These are phyloP conservation scores for Micractinium conductrix DNA, from an alignment of 139 green algal species.

Conservation along the genomic window DNA sequence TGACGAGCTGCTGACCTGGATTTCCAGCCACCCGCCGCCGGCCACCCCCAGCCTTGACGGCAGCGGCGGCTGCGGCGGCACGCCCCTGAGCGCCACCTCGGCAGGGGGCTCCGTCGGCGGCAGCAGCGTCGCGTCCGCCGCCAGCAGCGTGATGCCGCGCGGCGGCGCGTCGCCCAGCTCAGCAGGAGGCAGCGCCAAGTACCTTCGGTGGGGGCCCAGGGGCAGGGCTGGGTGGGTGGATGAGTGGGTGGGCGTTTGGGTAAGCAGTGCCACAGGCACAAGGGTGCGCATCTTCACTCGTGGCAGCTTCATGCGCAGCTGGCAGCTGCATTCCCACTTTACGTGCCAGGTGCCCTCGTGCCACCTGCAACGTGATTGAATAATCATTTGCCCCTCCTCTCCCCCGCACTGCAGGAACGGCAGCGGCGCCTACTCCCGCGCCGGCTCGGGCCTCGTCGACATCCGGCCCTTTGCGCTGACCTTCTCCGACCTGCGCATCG, in stretches of 20 bases:
- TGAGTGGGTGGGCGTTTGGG: too few relatives aligned
- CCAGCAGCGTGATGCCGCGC: not conserved
- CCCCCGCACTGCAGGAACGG: too few relatives aligned
- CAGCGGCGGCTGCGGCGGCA: not conserved
- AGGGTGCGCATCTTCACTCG: too few relatives aligned
- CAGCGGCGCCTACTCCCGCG: too few relatives aligned
- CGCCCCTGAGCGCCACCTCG: not conserved
- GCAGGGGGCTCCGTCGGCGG: not conserved
- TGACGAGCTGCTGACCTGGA: slow-evolving; percentile 3
- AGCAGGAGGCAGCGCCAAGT: not conserved
- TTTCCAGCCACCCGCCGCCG: not conserved
- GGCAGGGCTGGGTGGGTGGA: not conserved
- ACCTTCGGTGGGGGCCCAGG: not conserved
- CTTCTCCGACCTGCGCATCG: slow-evolving; percentile 1
- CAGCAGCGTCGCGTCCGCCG: not conserved
- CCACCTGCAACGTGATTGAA: too few relatives aligned
- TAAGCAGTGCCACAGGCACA: too few relatives aligned
- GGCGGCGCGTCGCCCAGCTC: not conserved
- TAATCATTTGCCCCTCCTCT: too few relatives aligned
- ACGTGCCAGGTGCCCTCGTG: too few relatives aligned
- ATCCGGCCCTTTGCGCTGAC: not conserved
- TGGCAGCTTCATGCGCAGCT: too few relatives aligned
- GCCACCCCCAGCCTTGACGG: not conserved
- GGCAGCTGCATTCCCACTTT: too few relatives aligned
- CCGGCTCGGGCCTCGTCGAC: not conserved